phyloP scores from a whole-genome alignment of 1,284 basidiomycete genomes.

The Laetiporus sulphureus region DNA sequence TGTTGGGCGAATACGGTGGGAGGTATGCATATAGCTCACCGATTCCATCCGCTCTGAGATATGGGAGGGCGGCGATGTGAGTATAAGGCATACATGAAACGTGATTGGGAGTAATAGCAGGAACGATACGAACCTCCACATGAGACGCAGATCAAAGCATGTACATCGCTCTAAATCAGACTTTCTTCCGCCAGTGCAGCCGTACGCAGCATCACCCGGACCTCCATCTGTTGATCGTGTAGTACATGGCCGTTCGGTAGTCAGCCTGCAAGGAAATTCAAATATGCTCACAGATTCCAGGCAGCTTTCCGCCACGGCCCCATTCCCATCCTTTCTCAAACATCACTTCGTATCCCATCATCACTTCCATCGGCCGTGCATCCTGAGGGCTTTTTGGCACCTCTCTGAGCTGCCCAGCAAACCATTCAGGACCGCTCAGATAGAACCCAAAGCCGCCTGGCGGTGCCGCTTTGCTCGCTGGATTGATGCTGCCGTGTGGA shows the following conservation, averaged over 20 bases:
- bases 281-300: slow-evolving; percentile 59
- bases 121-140: slow-evolving; percentile 52
- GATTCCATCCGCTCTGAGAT: slow-evolving; percentile 35
- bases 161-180: slow-evolving; percentile 45
- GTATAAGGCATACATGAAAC: too few species aligned
- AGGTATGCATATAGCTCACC: slow-evolving; percentile 59
- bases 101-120: too few species aligned
- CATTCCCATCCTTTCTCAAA: slow-evolving; percentile 52
- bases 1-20: slow-evolving; percentile 39
- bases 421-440: slow-evolving; percentile 39
- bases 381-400: too few species aligned
- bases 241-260: too few species aligned
- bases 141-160: slow-evolving; percentile 55
- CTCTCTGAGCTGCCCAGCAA: slow-evolving; percentile 27
- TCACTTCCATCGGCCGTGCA: too few species aligned
- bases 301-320: slow-evolving; percentile 59
- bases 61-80: too few species aligned
- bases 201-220: slow-evolving; percentile 45
- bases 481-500: slow-evolving; percentile 63
- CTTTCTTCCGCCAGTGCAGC: slow-evolving; percentile 54
- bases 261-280: too few species aligned
- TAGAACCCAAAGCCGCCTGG: slow-evolving; percentile 61
- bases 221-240: slow-evolving; percentile 45
- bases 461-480: slow-evolving; percentile 30
- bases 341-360: slow-evolving; percentile 54